Evolutionary conservation across 306 rosid genomes (phyloP).

Genomic region (Trichosanthes cucumerina): DNA sequence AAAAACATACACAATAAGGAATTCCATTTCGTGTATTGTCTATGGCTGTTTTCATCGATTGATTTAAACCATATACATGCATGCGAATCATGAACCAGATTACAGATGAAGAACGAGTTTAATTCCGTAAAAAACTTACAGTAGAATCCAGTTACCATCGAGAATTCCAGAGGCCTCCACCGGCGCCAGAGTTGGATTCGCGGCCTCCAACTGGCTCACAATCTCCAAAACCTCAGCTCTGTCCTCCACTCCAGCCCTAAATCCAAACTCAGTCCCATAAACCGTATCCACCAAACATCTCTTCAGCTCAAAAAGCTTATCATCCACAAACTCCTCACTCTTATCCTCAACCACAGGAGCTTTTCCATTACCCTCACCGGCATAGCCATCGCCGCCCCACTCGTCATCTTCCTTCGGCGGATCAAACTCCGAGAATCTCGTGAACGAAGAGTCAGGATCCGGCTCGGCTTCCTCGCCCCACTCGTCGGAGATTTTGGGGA

Average conservation of each 20-base stretch:
- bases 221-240: slow-evolving; percentile 86
- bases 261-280: slow-evolving; percentile 77
- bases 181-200: slow-evolving; percentile 63
- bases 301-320: slow-evolving; percentile 45
- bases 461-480: slow-evolving; percentile 64
- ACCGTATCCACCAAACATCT: slow-evolving; percentile 67
- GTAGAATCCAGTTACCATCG: slow-evolving; percentile 79
- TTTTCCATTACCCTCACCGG: slow-evolving; percentile 37
- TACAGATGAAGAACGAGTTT: not conserved
- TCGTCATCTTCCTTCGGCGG: slow-evolving; percentile 76
- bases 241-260: slow-evolving; percentile 64
- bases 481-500: slow-evolving; percentile 42
- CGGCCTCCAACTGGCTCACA: slow-evolving; percentile 78
- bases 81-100: not conserved
- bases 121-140: slow-evolving; percentile 40
- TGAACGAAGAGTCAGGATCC: slow-evolving; percentile 20
- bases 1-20: not conserved
- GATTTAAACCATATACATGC: not conserved
- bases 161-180: slow-evolving; percentile 54
- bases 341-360: slow-evolving; percentile 15
- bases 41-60: not conserved
- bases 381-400: slow-evolving; percentile 35
- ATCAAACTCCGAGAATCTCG: slow-evolving; percentile 46
- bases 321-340: slow-evolving; percentile 13
- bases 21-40: not conserved